Evolutionary conservation across 768 basidiomycete species (phyloP), one percentile per base, ranked within the genome.

Genomic region (Russula griseocarnosa): DNA sequence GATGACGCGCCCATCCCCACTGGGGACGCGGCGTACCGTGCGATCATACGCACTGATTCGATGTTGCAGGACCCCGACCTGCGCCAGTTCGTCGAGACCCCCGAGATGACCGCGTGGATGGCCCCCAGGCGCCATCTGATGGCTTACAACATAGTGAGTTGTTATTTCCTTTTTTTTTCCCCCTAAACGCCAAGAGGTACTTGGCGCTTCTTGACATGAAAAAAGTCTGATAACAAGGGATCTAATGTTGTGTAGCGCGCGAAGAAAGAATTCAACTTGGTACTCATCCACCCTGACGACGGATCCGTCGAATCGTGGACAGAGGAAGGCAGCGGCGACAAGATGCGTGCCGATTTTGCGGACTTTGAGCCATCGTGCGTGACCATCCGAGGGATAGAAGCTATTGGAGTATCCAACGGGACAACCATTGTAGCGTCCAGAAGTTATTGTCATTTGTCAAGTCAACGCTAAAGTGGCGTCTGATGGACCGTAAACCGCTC

Each of bases 1-100:
- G 76, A 79, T 49, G 76, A 77, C 36, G 76, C 81, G 0, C 78
- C 78, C 0, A 66, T 68, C 11, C 77, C 83, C 3, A 86, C 87
- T 0, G 87, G 85, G 0, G 85, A 88, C 67, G 81, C 83, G 0
- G 86, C 84, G 0, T 87, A 85, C 68, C 79, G 86, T 54, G 82
- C 83, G 5, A 74, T 80, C 30, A 74, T 87, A 40, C 75, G 81
- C 3, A 76, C 83, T 0, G 74, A 70, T 42, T 52, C 74, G 1
- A 74, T 87, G 70, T 60, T 83, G 11, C 69, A 71, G 10, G 83
- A 88, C 65, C 82, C 82, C 0, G 82, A 83, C 7, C 75, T 88
- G 30, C 76, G 72, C 62, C 61, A 70, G 1, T 73, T 88, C 18
- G 77, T 86, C 0, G 83, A 87, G 16, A 71, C 69, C 0, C 75